These are phyloP conservation scores for Botrytis aclada DNA, from an alignment of 2,329 filamentous ascomycete genomes.

Conservation along the genomic window DNA sequence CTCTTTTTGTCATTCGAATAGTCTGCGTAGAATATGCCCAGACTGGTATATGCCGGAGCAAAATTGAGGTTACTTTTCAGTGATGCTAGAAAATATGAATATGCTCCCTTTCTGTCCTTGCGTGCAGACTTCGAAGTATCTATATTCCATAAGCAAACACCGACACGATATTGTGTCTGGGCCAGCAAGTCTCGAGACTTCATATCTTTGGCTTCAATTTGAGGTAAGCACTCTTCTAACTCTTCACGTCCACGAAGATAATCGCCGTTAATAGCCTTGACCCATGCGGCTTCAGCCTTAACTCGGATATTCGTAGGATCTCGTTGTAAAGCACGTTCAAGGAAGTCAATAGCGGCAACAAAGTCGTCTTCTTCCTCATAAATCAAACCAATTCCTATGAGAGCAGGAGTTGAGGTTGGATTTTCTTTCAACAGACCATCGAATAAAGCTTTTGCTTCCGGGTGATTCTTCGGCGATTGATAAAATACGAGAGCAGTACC, in stretches of 20 bases:
- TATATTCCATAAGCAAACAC: conserved; percentile 81
- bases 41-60: conserved; percentile 84
- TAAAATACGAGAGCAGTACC: conserved; percentile 88
- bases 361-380: conserved; percentile 93
- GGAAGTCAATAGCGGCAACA: conserved; percentile 73
- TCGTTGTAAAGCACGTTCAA: conserved; percentile 70
- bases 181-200: conserved; percentile 71
- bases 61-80: conserved; percentile 84
- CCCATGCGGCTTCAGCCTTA: conserved; percentile 86
- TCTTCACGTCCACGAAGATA: conserved; percentile 64
- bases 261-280: conserved; percentile 78
- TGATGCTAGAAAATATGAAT: conserved; percentile 76
- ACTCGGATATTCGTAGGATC: conserved; percentile 75
- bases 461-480: conserved; percentile 84
- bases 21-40: conserved; percentile 88
- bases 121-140: conserved; percentile 71
- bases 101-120: conserved; percentile 78
- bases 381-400: conserved; percentile 88
- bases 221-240: conserved; percentile 65
- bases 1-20: conserved; percentile 84
- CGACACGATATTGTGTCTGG: conserved; percentile 82
- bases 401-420: conserved; percentile 69
- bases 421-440: conserved; percentile 76
- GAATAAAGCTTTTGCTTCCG: conserved; percentile 83
- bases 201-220: conserved; percentile 59